These are phyloP conservation scores for Ophiostoma perfectum DNA, from an alignment of 2,329 filamentous ascomycete species.

Conservation along the genomic window DNA sequence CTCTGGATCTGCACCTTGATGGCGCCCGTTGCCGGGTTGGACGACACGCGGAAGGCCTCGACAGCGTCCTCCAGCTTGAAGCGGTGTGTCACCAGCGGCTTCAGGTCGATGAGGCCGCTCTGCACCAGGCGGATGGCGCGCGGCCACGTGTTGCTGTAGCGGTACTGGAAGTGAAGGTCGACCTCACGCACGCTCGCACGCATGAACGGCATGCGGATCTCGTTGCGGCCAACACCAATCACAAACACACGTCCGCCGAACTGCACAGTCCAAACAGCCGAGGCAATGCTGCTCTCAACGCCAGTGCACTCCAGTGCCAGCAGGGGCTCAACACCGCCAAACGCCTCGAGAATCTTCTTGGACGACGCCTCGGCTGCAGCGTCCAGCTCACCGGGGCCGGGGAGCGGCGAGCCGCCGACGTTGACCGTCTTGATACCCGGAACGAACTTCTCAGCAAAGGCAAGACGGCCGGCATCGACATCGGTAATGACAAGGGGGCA, in stretches of 20 bases:
- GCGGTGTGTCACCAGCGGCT: slow-evolving; percentile 79
- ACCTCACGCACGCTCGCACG: slow-evolving; percentile 83
- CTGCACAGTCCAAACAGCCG: slow-evolving; percentile 83
- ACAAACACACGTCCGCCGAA: slow-evolving; percentile 97
- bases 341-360: slow-evolving; percentile 54
- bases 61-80: slow-evolving; percentile 81
- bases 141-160: slow-evolving; percentile 95
- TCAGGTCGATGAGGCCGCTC: slow-evolving; percentile 76
- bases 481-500: slow-evolving; percentile 91
- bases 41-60: slow-evolving; percentile 83
- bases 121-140: slow-evolving; percentile 82
- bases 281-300: slow-evolving; percentile 79
- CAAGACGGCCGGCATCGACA: slow-evolving; percentile 78
- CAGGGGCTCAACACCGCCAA: slow-evolving; percentile 74
- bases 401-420: slow-evolving; percentile 41
- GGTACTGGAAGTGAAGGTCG: slow-evolving; percentile 93
- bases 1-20: slow-evolving; percentile 97
- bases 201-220: slow-evolving; percentile 97
- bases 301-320: slow-evolving; percentile 90
- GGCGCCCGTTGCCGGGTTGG: slow-evolving; percentile 75
- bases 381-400: slow-evolving; percentile 31
- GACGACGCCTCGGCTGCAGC: slow-evolving; percentile 65
- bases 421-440: slow-evolving; percentile 76
- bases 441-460: slow-evolving; percentile 78
- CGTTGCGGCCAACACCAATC: slow-evolving; percentile 89